phyloP scores from a whole-genome alignment of 1,139 yeast genomes.

The Suhomyces coccinellae region DNA sequence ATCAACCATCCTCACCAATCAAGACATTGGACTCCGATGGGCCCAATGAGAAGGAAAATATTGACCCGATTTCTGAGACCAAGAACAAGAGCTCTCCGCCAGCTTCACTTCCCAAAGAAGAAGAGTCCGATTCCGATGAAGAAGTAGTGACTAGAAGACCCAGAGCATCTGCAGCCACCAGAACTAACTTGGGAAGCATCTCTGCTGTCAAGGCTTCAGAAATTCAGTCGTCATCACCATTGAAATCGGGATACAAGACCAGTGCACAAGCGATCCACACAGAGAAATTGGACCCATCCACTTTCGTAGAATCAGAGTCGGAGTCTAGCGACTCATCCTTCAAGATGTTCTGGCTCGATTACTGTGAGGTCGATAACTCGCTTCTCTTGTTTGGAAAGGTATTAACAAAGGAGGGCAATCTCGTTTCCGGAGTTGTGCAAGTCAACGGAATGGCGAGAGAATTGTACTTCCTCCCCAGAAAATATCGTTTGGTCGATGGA shows the following conservation, averaged over 20 bases:
- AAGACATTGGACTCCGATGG: conserved; percentile 8
- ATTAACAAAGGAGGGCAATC: conserved; percentile 54
- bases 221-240: conserved; percentile 28
- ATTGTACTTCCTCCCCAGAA: conserved; percentile 75
- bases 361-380: conserved; percentile 70
- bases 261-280: conserved; percentile 29
- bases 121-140: conserved; percentile 50
- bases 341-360: conserved; percentile 89
- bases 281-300: conserved; percentile 48
- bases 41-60: conserved; percentile 10
- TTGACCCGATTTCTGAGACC: conserved; percentile 6
- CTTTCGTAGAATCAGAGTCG: conserved; percentile 40
- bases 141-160: conserved; percentile 49
- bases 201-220: conserved; percentile 26
- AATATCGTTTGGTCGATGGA: conserved; percentile 28
- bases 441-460: conserved; percentile 71
- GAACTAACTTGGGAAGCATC: conserved; percentile 16
- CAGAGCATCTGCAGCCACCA: conserved; percentile 19
- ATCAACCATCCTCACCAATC: conserved; percentile 18
- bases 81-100: background rate
- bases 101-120: conserved; percentile 3
- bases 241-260: conserved; percentile 17
- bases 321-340: conserved; percentile 37
- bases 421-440: conserved; percentile 78
- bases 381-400: conserved; percentile 85